Evolutionary conservation across 805 yeast species (phyloP).

Genomic region (Ogataea siamensis): DNA sequence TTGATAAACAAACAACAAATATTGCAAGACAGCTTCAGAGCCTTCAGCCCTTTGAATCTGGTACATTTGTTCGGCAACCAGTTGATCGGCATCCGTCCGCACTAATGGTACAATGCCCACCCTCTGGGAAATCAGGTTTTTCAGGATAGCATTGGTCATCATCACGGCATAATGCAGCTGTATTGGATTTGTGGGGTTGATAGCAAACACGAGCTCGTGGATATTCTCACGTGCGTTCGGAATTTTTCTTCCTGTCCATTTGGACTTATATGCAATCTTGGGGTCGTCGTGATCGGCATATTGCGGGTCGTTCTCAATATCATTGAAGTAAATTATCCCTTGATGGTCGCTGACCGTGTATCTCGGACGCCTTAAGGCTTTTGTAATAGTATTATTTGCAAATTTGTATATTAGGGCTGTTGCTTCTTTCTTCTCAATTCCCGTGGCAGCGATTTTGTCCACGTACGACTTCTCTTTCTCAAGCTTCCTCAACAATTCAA

Average conservation of each 20-base stretch:
- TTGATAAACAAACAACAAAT: slow-evolving; percentile 23
- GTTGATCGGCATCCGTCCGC: slow-evolving; percentile 24
- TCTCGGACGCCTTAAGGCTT: no score
- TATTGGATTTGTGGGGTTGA: slow-evolving; percentile 54
- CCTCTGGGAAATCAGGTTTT: slow-evolving; percentile 69
- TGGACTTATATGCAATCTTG: slow-evolving; percentile 44
- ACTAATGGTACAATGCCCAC: slow-evolving; percentile 76
- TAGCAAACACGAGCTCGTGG: slow-evolving; percentile 67
- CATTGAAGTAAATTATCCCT: slow-evolving; percentile 69
- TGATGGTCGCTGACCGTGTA: background rate
- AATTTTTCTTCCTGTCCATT: slow-evolving; percentile 52
- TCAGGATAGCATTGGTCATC: slow-evolving; percentile 47
- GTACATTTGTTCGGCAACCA: slow-evolving; percentile 28
- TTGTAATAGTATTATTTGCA: slow-evolving; percentile 30
- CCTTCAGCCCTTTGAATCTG: slow-evolving; percentile 21
- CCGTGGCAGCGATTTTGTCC: slow-evolving; percentile 29
- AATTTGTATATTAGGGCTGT: slow-evolving; percentile 40
- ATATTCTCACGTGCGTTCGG: slow-evolving; percentile 73
- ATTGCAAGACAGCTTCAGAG: slow-evolving; percentile 23
- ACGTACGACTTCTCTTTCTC: slow-evolving; percentile 35
- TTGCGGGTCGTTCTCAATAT: slow-evolving; percentile 60
- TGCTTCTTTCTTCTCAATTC: slow-evolving; percentile 34
- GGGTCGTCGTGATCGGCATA: slow-evolving; percentile 49
- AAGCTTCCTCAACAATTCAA: slow-evolving; percentile 40
- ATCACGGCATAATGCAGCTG: slow-evolving; percentile 52